Base-by-base conservation (phyloP, 441 rosid species). In the Bocquillonia castaneifolia region DNA sequence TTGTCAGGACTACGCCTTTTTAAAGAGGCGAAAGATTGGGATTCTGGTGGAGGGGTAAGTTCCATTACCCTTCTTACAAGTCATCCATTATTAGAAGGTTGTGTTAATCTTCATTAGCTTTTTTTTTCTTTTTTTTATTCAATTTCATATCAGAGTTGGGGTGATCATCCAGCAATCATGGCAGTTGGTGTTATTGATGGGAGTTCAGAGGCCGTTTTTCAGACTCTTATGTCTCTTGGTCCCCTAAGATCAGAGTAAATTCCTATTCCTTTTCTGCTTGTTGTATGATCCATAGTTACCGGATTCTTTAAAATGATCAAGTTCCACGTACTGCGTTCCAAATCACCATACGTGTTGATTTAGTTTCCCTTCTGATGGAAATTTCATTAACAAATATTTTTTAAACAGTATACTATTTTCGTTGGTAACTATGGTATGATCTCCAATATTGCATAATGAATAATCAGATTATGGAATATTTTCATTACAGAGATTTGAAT, bases 131-230 rank as follows among this genome's bases (percentile, higher is more conserved):
- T 28, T 26, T n/a, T 44, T 62, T 61, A 29, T 50, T 58, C 52
- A 58, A 48, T 14, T 60, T 60, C 51, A 55, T 51, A n/a, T 71
- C 82, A 92, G 98, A 82, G 78, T 58, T 92, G 99, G 98, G 93
- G 88, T 74, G 88, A 88, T 80, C 82, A 90, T 69, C 92, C 96
- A 1, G 99, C 97, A 70, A 79, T 92, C 66, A 94, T 94, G 98
- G 98, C 96, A 2, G 97, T 94, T 69, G 94, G 99, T 34, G 80
- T 83, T 50, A 85, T 85, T 67, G 86, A 87, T 59, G 98, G 93
- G 63, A 78, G 88, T 70, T 83, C 96, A 34, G 99, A 92, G 76
- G 88, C 87, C 69, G 83, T 94, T 74, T 94, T 88, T 74, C 81
- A 73, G 53, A 77, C 86, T 1, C 79, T 94, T 22, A 88, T 90